Conservation (phyloP, 306 rosid genomes). For the Acmispon strigosus region DNA sequence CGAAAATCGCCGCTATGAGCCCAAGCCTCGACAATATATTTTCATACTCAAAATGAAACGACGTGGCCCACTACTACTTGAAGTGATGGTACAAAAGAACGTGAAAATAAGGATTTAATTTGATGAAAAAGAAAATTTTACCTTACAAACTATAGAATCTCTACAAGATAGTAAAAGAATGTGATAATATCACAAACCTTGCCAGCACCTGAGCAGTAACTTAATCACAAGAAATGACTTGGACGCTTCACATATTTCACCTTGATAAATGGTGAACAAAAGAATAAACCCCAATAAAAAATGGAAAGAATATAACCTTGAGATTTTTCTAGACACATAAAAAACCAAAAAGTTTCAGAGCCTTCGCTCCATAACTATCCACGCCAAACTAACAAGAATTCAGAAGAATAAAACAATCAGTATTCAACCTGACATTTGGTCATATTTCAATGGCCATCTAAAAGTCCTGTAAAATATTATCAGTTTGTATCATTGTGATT, state of each 20-base stretch:
- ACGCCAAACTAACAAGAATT: conserved; percentile 40
- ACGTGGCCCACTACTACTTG: too few species aligned
- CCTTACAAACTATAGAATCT: not conserved
- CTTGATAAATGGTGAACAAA: conserved; percentile 30
- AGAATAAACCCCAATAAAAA: conserved; percentile 46
- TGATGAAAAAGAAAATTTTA: conserved; percentile 10
- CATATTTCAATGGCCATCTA: conserved; percentile 28
- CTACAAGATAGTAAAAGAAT: conserved; percentile 10
- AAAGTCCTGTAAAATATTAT: conserved; percentile 24
- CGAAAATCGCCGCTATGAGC: too few species aligned
- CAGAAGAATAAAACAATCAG: conserved; percentile 29
- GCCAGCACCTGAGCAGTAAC: conserved; percentile 28
- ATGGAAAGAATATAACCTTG: conserved; percentile 46
- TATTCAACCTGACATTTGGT: conserved; percentile 28
- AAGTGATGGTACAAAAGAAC: too few species aligned
- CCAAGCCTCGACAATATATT: too few species aligned
- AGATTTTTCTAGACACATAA: conserved; percentile 34
- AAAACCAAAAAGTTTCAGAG: conserved; percentile 41
- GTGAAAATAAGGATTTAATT: conserved; percentile 7
- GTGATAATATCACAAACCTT: conserved; percentile 28
- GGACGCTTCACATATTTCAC: conserved; percentile 23
- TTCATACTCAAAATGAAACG: too few species aligned
- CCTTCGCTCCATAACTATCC: conserved; percentile 33
- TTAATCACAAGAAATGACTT: conserved; percentile 48
- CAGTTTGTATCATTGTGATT: conserved; percentile 35